Percentiles rank a stretch among this genome's conserved stretches.
Conservation (phyloP, 2,329 filamentous ascomycete species). For the Hysterium pulicare region DNA sequence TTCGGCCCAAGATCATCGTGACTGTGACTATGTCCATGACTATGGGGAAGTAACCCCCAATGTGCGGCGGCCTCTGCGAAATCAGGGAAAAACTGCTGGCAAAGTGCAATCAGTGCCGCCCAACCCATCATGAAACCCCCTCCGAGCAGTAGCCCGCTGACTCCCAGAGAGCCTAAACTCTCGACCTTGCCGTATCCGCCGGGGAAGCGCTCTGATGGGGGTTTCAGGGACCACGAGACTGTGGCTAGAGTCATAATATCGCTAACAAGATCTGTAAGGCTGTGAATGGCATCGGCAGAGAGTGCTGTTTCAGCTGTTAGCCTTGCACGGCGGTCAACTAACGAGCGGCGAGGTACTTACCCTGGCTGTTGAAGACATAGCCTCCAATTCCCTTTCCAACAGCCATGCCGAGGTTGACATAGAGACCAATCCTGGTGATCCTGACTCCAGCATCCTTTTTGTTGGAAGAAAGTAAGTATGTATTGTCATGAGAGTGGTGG, state of each 20-base stretch:
- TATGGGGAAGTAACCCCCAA: conserved; percentile 47
- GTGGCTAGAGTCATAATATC: conserved; percentile 93
- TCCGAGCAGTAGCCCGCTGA: conserved; percentile 83
- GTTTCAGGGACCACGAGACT: conserved; percentile 86
- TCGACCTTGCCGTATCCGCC: conserved; percentile 97
- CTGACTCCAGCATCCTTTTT: conserved; percentile 90
- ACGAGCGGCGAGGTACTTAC: conserved; percentile 17
- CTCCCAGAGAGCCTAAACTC: conserved; percentile 86
- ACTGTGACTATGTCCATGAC: conserved; percentile 62
- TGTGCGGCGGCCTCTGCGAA: conserved; percentile 42
- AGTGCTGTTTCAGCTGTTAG: conserved; percentile 55
- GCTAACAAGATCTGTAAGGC: conserved; percentile 89
- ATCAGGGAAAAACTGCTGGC: conserved; percentile 48
- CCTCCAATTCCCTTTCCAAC: conserved; percentile 89
- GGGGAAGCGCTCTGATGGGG: conserved; percentile 79
- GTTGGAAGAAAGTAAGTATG: conserved; percentile 75
- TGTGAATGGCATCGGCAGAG: conserved; percentile 92
- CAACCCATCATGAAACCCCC: conserved; percentile 90
- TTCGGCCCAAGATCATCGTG: conserved; percentile 65
- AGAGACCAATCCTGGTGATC: conserved; percentile 85
- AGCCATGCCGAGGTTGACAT: conserved; percentile 91
- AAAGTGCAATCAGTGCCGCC: conserved; percentile 58
- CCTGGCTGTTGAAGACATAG: conserved; percentile 89
- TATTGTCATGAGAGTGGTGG: conserved; percentile 81
- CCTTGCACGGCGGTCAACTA: neutral